phyloP scores from a whole-genome alignment of 2,329 filamentous ascomycete species.

The Zymoseptoria passerinii region DNA sequence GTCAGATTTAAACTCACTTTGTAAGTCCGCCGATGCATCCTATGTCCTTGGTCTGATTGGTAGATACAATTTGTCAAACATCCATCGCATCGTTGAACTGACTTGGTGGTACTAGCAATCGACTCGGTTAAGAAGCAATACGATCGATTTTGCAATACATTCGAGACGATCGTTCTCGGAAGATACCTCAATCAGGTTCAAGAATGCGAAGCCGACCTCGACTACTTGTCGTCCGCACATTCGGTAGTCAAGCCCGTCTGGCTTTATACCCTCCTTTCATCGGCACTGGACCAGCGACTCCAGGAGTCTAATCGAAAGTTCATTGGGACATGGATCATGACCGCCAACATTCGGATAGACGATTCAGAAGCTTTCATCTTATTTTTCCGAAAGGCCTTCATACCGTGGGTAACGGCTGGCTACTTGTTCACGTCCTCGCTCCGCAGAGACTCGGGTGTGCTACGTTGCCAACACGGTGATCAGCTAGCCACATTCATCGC shows the following conservation, averaged over 20 bases:
- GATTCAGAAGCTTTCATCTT: constrained; percentile 21
- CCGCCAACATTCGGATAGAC: constrained; percentile 19
- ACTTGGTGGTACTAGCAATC: constrained; percentile 1
- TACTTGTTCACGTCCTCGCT: constrained; percentile 36
- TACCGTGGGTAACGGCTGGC: constrained; percentile 43
- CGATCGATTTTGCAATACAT: constrained; percentile 37
- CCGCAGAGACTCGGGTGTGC: constrained; percentile 21
- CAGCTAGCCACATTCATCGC: constrained; percentile 31
- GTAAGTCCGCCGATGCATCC: not conserved
- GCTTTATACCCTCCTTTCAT: constrained; percentile 36
- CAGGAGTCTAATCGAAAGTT: constrained; percentile 41
- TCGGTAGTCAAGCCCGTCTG: constrained; percentile 34
- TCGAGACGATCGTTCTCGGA: constrained; percentile 42
- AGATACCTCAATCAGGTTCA: constrained; percentile 43
- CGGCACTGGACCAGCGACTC: constrained; percentile 34
- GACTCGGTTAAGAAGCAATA: constrained; percentile 29
- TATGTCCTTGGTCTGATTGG: not conserved
- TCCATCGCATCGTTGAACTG: not conserved
- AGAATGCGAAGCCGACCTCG: constrained; percentile 38
- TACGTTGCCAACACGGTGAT: constrained; percentile 35
- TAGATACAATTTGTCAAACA: not conserved
- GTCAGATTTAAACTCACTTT: not conserved
- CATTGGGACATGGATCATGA: constrained; percentile 39
- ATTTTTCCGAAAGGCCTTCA: constrained; percentile 35
- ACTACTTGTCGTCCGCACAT: constrained; percentile 29